Base-by-base conservation (phyloP, 768 basidiomycete genomes). In the Pisolithus orientalis region DNA sequence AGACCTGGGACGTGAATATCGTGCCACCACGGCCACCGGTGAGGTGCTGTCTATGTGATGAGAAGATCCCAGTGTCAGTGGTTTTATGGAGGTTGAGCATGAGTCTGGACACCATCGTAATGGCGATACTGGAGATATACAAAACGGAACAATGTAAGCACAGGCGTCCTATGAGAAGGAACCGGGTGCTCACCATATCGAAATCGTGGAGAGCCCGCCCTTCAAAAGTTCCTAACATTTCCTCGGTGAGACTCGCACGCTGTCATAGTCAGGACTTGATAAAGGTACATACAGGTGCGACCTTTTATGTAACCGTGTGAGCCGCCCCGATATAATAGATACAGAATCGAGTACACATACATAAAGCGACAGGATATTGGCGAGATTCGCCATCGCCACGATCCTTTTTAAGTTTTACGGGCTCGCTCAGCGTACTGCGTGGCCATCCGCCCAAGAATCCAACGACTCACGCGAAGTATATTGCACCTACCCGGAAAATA, bases 11-110 rank as follows among this genome's bases (percentile, higher is more conserved):
- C 2, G 49, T 50, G 25, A 50, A 46, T 4, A 44, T 21, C 4
- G 24, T 13, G 27, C 34, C 48, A 38, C 25, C 44, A 14, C 24
- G 10, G 17, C 4, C 28, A 9, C 10, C 10, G n/a, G 25, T n/a
- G 9, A 25, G 14, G 4, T 25, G 34, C 2, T 21, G 34, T 11
- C 14, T 31, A 24, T 40, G 13, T 6, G 44, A 24, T 11, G 55
- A 45, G 25, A 50, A 46, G 17, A 57, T 51, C 16, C 53, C 53
- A 5, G n/a, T 9, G 29, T 51, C 40, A 4, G 72, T 73, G 24
- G 63, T 70, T 62, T 71, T 62, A 57, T 80, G 75, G 6, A 81
- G 69, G 60, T 82, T 80, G 39, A 81, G 72, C 71, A 80, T 77
- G 1, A 82, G 71, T 9, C 78, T 78, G 11, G 77, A 80, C 66